These are phyloP conservation scores for Bryoerythrophyllum caledonicum DNA, from an alignment of 225 moss, liverwort and hornwort species.

Conservation along the genomic window DNA sequence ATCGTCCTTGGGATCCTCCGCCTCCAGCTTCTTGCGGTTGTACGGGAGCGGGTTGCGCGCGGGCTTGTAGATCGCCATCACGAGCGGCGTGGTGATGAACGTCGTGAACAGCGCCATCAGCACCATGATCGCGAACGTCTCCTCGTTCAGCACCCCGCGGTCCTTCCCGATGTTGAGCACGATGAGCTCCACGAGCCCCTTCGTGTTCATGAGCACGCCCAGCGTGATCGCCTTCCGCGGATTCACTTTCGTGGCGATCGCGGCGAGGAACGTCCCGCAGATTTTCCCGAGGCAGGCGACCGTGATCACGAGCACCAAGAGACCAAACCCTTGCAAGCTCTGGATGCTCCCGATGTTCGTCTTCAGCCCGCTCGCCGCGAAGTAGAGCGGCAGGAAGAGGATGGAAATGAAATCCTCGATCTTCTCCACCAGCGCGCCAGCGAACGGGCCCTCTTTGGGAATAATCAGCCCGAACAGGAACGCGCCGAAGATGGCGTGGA, in stretches of 20 bases:
- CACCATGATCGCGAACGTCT: constrained; percentile 87
- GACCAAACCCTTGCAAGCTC: constrained; percentile 43
- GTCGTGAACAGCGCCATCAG: constrained; percentile 85
- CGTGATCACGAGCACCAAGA: constrained; percentile 67
- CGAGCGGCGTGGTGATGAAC: constrained; percentile 76
- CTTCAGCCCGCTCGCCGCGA: constrained; percentile 73
- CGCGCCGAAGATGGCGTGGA: constrained; percentile 76
- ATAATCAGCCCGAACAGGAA: constrained; percentile 75
- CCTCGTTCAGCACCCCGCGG: constrained; percentile 62
- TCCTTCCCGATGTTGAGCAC: constrained; percentile 86
- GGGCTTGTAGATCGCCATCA: constrained; percentile 80
- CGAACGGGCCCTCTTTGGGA: constrained; percentile 73
- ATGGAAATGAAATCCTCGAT: constrained; percentile 68
- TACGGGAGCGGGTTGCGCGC: constrained; percentile 66
- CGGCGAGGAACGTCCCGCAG: constrained; percentile 49
- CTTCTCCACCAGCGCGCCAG: constrained; percentile 65
- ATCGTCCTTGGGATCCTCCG: constrained; percentile 53
- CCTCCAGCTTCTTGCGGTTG: constrained; percentile 52
- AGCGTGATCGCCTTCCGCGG: constrained; percentile 57
- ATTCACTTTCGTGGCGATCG: constrained; percentile 41
- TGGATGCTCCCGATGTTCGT: constrained; percentile 64
- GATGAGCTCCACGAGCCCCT: constrained; percentile 86
- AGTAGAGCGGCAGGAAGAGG: constrained; percentile 80
- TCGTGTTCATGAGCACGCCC: constrained; percentile 83
- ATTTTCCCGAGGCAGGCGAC: constrained; percentile 72